These are phyloP conservation scores for Farysia itapuensis DNA, from an alignment of 1,284 basidiomycete genomes.

Conservation along the genomic window DNA sequence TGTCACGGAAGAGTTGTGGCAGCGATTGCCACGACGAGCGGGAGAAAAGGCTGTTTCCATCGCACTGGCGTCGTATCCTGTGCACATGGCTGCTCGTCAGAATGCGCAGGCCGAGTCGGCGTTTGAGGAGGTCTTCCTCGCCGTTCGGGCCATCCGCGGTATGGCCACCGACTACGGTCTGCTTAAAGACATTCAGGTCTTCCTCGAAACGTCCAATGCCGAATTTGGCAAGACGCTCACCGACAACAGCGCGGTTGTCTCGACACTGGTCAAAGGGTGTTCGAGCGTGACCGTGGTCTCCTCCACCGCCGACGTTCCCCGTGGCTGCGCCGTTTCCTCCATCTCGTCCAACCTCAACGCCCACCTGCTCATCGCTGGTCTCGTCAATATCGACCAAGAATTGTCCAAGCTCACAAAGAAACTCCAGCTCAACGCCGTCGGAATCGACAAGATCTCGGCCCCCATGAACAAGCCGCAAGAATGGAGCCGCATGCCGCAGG, in stretches of 20 bases:
- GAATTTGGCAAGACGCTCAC: constrained; percentile 64
- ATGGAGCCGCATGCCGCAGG: constrained; percentile 49
- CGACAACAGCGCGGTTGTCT: constrained; percentile 74
- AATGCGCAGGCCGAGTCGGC: constrained; percentile 18
- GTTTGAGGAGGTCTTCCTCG: constrained; percentile 84
- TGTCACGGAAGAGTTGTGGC: constrained; percentile 98
- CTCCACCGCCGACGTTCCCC: constrained; percentile 68
- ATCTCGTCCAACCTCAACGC: constrained; percentile 44
- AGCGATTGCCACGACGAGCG: constrained; percentile 81
- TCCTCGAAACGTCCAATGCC: constrained; percentile 73
- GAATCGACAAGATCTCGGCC: constrained; percentile 36
- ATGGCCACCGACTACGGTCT: constrained; percentile 89
- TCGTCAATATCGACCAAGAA: constrained; percentile 54
- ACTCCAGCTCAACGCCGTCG: constrained; percentile 46
- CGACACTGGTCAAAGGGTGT: constrained; percentile 85
- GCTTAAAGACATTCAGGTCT: constrained; percentile 84
- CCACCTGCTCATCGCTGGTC: constrained; percentile 49
- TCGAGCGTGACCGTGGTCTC: constrained; percentile 71
- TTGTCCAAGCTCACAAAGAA: constrained; percentile 55
- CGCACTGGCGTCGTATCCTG: constrained; percentile 83
- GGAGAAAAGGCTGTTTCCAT: constrained; percentile 78
- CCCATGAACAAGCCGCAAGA: constrained; percentile 50
- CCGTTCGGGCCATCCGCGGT: constrained; percentile 78
- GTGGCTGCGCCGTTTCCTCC: constrained; percentile 81
- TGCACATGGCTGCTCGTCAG: constrained; percentile 58